A percentile compares a stretch with the other conserved stretches of the same genome.
phyloP scores from a whole-genome alignment of 257 asterid genomes.

The Solanum pimpinellifolium region DNA sequence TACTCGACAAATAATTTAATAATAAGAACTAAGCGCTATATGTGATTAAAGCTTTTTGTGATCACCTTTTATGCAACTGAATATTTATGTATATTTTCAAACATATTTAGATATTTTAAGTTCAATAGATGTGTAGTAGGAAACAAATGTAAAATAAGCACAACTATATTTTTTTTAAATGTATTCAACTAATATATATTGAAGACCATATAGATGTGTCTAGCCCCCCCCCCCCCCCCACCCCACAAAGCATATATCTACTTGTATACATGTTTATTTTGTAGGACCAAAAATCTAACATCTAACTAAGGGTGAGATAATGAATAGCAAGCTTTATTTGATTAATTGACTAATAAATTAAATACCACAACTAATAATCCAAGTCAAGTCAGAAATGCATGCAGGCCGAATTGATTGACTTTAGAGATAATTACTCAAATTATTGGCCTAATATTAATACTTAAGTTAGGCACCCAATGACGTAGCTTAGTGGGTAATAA shows the following conservation, averaged over 20 bases:
- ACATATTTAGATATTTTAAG: not conserved
- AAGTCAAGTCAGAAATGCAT: not conserved
- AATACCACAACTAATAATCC: not conserved
- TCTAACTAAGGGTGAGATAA: not conserved
- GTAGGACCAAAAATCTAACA: not conserved
- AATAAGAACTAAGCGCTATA: no score
- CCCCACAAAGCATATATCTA: not conserved
- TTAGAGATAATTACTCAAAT: not conserved
- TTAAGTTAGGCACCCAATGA: not conserved
- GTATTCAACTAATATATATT: not conserved
- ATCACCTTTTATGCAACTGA: not conserved
- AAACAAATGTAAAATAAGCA: not conserved
- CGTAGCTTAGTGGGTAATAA: not conserved
- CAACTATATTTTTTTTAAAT: not conserved
- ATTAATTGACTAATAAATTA: not conserved
- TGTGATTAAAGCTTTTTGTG: no score
- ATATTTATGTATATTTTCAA: not conserved
- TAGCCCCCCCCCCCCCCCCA: not conserved
- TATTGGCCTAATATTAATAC: not conserved
- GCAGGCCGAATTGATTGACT: slow-evolving; percentile 2
- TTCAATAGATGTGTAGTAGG: not conserved
- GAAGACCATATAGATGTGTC: not conserved
- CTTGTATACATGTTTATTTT: not conserved
- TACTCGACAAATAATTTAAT: not conserved
- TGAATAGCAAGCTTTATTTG: not conserved